Evolutionary conservation across 176 grass and related monocot genomes (phyloP).

Genomic region (Oryza officinalis): DNA sequence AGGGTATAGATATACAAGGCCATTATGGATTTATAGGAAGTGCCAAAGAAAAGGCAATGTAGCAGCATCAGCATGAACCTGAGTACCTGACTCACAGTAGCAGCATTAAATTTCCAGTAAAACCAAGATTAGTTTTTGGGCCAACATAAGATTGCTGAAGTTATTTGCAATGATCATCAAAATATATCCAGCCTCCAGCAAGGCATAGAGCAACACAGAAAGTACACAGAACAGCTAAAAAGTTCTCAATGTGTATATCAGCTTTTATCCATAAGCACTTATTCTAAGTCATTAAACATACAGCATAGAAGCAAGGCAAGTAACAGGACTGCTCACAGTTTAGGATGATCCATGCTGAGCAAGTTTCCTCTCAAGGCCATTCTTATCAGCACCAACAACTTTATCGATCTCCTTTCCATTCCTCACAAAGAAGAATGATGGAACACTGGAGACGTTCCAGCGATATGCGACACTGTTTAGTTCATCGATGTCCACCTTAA

Average conservation of each 20-base stretch:
- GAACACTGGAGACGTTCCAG: conserved; percentile 68
- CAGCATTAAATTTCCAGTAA: neutral
- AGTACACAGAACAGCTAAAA: neutral
- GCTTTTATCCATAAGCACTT: conserved; percentile 22
- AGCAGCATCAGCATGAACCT: conserved; percentile 7
- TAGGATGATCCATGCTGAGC: conserved; percentile 38
- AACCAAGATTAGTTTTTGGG: conserved; percentile 2
- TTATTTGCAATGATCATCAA: conserved; percentile 9
- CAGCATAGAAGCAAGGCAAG: conserved; percentile 7
- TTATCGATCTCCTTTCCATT: conserved; percentile 66
- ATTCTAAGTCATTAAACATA: neutral
- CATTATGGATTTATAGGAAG: neutral
- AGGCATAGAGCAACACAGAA: neutral
- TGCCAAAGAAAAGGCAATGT: neutral
- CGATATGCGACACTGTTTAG: conserved; percentile 40
- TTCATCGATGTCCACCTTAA: conserved; percentile 75
- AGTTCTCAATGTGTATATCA: neutral
- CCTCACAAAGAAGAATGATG: conserved; percentile 69
- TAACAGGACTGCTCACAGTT: conserved; percentile 16
- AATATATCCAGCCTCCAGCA: neutral
- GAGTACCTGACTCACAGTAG: neutral
- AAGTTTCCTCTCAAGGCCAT: conserved; percentile 56
- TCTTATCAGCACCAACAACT: conserved; percentile 65
- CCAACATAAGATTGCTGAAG: neutral
- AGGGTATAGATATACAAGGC: neutral